Percentiles rank a stretch among this genome's conserved stretches.
Evolutionary conservation across 1,139 yeast species (phyloP).

Genomic region (Scheffersomyces cryptocercus): DNA sequence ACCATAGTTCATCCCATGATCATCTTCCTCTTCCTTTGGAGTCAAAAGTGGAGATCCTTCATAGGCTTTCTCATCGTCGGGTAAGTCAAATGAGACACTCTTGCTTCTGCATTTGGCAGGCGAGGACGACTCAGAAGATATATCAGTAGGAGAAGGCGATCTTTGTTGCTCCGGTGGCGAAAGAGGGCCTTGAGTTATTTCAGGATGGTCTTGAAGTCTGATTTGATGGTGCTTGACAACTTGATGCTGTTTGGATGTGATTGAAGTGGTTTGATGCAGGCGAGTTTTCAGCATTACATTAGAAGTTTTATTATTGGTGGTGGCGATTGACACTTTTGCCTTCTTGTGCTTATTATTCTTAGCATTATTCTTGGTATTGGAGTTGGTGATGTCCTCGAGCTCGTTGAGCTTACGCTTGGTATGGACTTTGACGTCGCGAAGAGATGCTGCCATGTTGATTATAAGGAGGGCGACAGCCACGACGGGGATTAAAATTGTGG

Average conservation of each 20-base stretch:
- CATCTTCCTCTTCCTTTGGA: slow-evolving; percentile 47
- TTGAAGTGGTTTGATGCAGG: too few relatives aligned
- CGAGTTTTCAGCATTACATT: too few relatives aligned
- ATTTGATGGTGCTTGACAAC: slow-evolving; percentile 6
- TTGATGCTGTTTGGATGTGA: neutral
- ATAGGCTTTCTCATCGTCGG: slow-evolving; percentile 23
- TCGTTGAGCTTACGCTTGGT: slow-evolving; percentile 34
- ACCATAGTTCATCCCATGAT: slow-evolving; percentile 15
- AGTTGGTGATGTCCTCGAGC: slow-evolving; percentile 38
- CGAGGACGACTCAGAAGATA: slow-evolving; percentile 12
- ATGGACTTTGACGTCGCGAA: slow-evolving; percentile 23
- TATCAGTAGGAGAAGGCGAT: slow-evolving; percentile 30
- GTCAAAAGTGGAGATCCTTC: slow-evolving; percentile 41
- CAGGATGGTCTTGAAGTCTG: slow-evolving; percentile 5
- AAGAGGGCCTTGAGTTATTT: slow-evolving; percentile 3
- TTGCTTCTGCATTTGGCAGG: slow-evolving; percentile 18
- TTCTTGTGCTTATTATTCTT: neutral
- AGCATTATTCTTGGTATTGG: neutral
- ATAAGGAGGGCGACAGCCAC: too few relatives aligned
- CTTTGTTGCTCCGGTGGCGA: slow-evolving; percentile 19
- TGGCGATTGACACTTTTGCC: neutral
- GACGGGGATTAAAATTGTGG: too few relatives aligned
- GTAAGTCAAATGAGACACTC: slow-evolving; percentile 27
- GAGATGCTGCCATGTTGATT: slow-evolving; percentile 26
- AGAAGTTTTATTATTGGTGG: neutral